Percentiles rank a stretch among this genome's conserved stretches.
These are phyloP conservation scores for Ploettnerulaceae sp. DNA, from an alignment of 2,329 filamentous ascomycete species.

Conservation along the genomic window DNA sequence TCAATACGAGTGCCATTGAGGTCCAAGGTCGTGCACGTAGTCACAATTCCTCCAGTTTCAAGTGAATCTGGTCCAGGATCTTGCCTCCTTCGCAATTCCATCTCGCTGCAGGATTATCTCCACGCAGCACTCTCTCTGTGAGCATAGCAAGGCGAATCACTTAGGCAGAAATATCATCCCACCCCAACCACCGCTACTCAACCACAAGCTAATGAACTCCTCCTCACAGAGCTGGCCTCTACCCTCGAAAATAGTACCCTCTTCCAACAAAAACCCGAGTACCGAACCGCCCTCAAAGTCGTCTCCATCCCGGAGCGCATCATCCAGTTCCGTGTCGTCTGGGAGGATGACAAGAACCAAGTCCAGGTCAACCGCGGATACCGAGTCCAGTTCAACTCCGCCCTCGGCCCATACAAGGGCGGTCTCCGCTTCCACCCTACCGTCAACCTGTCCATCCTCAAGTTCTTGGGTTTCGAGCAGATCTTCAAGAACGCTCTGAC, in stretches of 20 bases:
- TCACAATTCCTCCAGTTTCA: too few species aligned
- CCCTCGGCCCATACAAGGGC: conserved; percentile 96
- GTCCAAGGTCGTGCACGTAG: too few species aligned
- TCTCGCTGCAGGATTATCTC: too few species aligned
- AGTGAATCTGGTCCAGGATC: too few species aligned
- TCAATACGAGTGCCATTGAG: too few species aligned
- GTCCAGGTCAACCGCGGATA: conserved; percentile 91
- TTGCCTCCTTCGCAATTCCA: too few species aligned
- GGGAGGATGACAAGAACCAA: conserved; percentile 90
- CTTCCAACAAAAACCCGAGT: conserved; percentile 92
- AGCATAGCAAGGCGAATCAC: background rate
- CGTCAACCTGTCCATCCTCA: conserved; percentile 76
- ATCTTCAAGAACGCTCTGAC: conserved; percentile 99
- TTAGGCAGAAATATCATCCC: background rate
- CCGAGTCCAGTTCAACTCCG: conserved; percentile 98
- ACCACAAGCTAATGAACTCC: background rate
- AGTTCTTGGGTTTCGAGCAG: conserved; percentile 99
- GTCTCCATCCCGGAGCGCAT: conserved; percentile 89
- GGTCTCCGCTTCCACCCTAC: conserved; percentile 91
- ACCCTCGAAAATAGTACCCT: conserved; percentile 92
- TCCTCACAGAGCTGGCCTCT: conserved; percentile 72
- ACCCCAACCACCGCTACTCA: background rate
- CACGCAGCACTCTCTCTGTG: too few species aligned
- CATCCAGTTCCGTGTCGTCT: conserved; percentile 95
- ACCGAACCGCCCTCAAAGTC: conserved; percentile 83